phyloP scores from a whole-genome alignment of 768 basidiomycete genomes.

The Leccinum fibrillosum region DNA sequence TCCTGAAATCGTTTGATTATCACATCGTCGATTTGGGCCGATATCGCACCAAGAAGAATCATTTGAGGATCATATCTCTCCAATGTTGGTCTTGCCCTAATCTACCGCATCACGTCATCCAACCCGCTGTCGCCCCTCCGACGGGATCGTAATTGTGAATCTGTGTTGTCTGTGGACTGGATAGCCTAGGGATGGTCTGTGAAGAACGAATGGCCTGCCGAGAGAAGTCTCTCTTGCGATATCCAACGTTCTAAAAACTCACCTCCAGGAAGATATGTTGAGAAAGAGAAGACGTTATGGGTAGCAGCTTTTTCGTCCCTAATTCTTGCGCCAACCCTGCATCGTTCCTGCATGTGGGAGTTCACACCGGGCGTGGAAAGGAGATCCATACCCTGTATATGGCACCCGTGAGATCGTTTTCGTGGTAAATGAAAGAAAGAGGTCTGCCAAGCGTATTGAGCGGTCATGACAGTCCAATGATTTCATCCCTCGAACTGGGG shows the following conservation, averaged over 20 bases:
- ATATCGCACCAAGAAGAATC: neutral
- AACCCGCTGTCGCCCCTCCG: neutral
- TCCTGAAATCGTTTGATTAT: neutral
- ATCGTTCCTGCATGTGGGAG: conserved; percentile 15
- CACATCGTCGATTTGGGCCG: neutral
- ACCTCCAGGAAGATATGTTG: conserved; percentile 8
- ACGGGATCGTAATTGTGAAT: conserved; percentile 11
- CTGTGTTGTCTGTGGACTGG: conserved; percentile 7
- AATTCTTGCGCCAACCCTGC: neutral
- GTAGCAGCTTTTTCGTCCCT: conserved; percentile 3
- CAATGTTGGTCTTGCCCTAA: neutral
- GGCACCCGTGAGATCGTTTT: conserved; percentile 8
- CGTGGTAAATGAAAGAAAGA: conserved; percentile 17
- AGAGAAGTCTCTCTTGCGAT: conserved; percentile 20
- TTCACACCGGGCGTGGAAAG: conserved; percentile 1
- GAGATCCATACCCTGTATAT: conserved; percentile 11
- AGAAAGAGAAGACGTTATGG: conserved; percentile 7
- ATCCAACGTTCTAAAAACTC: conserved; percentile 13
- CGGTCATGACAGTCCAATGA: neutral
- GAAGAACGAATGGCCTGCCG: conserved; percentile 16
- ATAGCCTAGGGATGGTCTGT: conserved; percentile 8
- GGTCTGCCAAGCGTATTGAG: conserved; percentile 18
- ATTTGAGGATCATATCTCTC: neutral
- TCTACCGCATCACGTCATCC: neutral
- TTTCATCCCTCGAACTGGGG: neutral